A percentile compares a stretch with the other conserved stretches of the same genome.
Conservation (phyloP, 495 filamentous ascomycete species). For the Penicillium salamii region DNA sequence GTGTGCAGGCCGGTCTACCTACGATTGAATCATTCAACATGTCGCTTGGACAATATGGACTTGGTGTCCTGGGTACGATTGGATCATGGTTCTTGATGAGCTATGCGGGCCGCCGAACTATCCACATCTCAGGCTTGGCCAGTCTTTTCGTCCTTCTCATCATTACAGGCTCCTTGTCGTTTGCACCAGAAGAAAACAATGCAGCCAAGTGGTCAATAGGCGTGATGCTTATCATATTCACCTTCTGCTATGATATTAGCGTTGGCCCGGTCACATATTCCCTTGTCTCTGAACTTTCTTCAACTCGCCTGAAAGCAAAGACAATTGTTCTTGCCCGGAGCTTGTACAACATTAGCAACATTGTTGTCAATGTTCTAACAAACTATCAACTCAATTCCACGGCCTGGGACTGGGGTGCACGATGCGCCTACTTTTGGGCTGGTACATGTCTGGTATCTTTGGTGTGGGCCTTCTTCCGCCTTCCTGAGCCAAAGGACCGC, state of each 20-base stretch:
- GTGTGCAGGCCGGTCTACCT: constrained; percentile 60
- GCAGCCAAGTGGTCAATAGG: constrained; percentile 32
- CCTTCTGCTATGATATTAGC: constrained; percentile 63
- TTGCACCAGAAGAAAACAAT: constrained; percentile 47
- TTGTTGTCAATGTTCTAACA: constrained; percentile 62
- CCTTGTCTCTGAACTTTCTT: constrained; percentile 64
- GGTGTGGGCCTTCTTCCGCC: constrained; percentile 62
- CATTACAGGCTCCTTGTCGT: constrained; percentile 60
- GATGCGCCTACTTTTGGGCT: constrained; percentile 67
- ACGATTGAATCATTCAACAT: constrained; percentile 57
- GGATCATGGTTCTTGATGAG: constrained; percentile 65
- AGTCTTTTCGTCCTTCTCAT: constrained; percentile 56
- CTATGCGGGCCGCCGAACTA: constrained; percentile 58
- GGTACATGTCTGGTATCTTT: constrained; percentile 62
- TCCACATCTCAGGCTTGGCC: constrained; percentile 62
- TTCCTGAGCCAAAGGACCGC: constrained; percentile 63
- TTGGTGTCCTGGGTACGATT: constrained; percentile 63
- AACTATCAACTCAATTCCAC: constrained; percentile 63
- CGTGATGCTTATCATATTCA: constrained; percentile 61
- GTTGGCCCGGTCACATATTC: constrained; percentile 72
- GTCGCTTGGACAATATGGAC: constrained; percentile 63
- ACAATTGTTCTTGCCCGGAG: constrained; percentile 61
- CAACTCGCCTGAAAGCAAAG: constrained; percentile 64
- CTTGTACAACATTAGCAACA: constrained; percentile 63
- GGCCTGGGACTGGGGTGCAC: constrained; percentile 66